Evolutionary conservation across 768 basidiomycete genomes (phyloP).

Genomic region (Leccinum fibrillosum): DNA sequence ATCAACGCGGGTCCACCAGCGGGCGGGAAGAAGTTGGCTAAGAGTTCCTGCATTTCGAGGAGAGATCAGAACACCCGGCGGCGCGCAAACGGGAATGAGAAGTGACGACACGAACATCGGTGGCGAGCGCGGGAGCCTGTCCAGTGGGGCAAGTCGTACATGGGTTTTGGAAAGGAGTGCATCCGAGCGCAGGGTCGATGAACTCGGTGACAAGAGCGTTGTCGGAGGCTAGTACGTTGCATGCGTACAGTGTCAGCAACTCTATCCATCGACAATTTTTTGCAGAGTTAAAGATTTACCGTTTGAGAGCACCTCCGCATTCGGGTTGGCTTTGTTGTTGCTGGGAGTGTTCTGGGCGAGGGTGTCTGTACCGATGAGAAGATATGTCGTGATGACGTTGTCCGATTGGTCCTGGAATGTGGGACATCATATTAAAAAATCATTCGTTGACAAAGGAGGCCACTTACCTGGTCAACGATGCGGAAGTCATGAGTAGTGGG

Average conservation of each 20-base stretch:
- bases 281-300: constrained; percentile 7
- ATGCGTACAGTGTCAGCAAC: neutral
- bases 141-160: constrained; percentile 24
- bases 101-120: constrained; percentile 13
- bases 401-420: constrained; percentile 26
- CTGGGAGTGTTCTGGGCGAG: constrained; percentile 26
- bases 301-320: constrained; percentile 22
- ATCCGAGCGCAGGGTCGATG: constrained; percentile 26
- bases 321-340: constrained; percentile 24
- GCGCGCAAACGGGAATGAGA: neutral
- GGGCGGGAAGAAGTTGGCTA: constrained; percentile 24
- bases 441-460: neutral
- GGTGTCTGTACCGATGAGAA: constrained; percentile 20
- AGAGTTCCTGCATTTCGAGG: constrained; percentile 17
- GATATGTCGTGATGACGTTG: constrained; percentile 28
- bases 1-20: constrained; percentile 22
- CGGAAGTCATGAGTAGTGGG: constrained; percentile 28
- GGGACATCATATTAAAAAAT: neutral
- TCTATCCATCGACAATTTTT: neutral
- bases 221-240: constrained; percentile 19
- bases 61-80: neutral
- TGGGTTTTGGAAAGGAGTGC: constrained; percentile 24
- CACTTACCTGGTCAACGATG: constrained; percentile 23
- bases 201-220: constrained; percentile 25
- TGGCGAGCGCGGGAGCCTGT: constrained; percentile 18